Evolutionary conservation across 768 basidiomycete genomes (phyloP).

Genomic region (Boletus rubescentipes): DNA sequence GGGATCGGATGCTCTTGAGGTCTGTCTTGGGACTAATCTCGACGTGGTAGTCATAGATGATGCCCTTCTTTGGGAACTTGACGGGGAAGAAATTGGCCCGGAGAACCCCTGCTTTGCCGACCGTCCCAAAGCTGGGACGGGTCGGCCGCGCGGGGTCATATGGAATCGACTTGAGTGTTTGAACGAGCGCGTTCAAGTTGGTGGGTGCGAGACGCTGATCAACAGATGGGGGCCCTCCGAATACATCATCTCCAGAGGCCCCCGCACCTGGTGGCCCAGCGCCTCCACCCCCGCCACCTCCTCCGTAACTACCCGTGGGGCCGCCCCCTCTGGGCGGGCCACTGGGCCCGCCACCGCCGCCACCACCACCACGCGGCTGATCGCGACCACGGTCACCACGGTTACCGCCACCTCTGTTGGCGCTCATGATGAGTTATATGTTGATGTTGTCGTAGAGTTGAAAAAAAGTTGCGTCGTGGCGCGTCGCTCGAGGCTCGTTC

Average conservation of each 20-base stretch:
- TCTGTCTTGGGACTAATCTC: conserved; percentile 35
- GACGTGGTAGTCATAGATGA: conserved; percentile 48
- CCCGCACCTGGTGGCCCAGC: conserved; percentile 29
- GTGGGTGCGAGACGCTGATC: conserved; percentile 33
- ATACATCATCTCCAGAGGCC: conserved; percentile 27
- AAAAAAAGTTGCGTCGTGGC: background rate
- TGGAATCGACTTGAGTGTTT: conserved; percentile 28
- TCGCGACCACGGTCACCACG: conserved; percentile 24
- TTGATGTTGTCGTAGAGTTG: background rate
- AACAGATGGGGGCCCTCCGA: conserved; percentile 33
- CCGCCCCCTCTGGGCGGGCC: conserved; percentile 10
- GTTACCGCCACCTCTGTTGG: conserved; percentile 7
- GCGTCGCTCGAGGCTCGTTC: background rate
- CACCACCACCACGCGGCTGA: conserved; percentile 6
- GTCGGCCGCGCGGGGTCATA: conserved; percentile 40
- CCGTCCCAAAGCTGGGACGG: conserved; percentile 47
- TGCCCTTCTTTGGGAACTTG: conserved; percentile 35
- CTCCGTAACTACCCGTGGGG: conserved; percentile 10
- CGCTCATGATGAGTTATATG: conserved; percentile 13
- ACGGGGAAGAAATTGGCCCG: conserved; percentile 54
- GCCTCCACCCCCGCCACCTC: conserved; percentile 25
- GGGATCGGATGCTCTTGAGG: conserved; percentile 37
- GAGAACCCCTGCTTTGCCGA: conserved; percentile 39
- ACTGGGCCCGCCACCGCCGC: conserved; percentile 5
- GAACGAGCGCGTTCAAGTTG: conserved; percentile 26